These are phyloP conservation scores for Apiotrichum sp. DNA, from an alignment of 1,284 basidiomycete species.

Conservation along the genomic window DNA sequence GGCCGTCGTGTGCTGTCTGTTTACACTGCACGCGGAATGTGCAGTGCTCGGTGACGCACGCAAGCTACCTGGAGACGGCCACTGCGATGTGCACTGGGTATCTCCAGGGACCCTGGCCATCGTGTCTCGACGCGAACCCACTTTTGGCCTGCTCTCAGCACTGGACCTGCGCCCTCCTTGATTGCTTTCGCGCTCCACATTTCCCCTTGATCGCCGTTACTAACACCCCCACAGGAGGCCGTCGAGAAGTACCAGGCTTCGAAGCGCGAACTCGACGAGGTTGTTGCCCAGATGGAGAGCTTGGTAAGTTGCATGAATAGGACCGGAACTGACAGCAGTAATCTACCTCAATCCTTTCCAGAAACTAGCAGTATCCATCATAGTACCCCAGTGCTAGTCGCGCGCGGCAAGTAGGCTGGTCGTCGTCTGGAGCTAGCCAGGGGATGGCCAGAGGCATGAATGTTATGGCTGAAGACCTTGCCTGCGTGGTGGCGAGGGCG, in stretches of 20 bases:
- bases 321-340: background rate
- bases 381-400: no score
- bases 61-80: background rate
- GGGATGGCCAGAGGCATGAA: background rate
- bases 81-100: background rate
- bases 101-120: no score
- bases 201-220: background rate
- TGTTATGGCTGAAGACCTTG: background rate
- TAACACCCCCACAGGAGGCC: conserved; percentile 56
- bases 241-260: conserved; percentile 66
- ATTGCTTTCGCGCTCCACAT: no score
- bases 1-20: no score
- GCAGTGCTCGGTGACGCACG: no score
- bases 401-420: background rate
- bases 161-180: no score
- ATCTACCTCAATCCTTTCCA: no score
- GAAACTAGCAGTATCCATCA: no score
- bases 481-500: background rate
- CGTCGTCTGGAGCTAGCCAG: background rate
- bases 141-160: no score
- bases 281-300: conserved; percentile 73
- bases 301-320: conserved; percentile 46
- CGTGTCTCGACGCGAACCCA: no score
- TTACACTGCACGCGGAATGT: no score
- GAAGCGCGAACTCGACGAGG: conserved; percentile 82